These are phyloP conservation scores for Corymbia maculata DNA, from an alignment of 345 rosid genomes.

Conservation along the genomic window DNA sequence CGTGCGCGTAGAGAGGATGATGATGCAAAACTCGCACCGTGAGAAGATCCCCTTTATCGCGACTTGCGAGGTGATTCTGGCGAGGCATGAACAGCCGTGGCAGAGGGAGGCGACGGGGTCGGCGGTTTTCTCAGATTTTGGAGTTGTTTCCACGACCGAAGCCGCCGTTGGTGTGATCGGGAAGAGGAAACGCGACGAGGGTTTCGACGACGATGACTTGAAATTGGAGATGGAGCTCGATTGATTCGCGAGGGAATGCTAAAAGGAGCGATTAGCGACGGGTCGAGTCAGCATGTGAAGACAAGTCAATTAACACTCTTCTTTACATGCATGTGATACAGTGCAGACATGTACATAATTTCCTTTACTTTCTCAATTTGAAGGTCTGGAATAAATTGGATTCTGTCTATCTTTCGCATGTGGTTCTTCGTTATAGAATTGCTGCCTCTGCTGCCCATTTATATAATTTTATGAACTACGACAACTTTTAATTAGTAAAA, in stretches of 20 bases:
- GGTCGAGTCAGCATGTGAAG: background rate
- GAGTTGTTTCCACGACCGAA: background rate
- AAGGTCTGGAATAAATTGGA: background rate
- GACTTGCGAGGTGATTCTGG: background rate
- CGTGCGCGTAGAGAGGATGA: background rate
- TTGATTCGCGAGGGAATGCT: background rate
- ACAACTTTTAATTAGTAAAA: background rate
- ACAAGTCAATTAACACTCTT: background rate
- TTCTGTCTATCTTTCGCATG: background rate
- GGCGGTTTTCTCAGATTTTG: background rate
- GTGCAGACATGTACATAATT: fast-evolving
- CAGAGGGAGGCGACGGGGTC: background rate
- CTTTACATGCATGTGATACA: background rate
- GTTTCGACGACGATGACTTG: background rate
- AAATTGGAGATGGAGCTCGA: background rate
- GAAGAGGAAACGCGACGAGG: background rate
- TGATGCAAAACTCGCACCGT: background rate
- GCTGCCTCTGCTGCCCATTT: background rate
- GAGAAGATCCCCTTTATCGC: background rate
- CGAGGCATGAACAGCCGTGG: background rate
- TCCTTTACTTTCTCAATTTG: too few species aligned
- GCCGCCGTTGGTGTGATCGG: background rate
- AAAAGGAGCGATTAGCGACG: background rate
- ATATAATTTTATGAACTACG: background rate
- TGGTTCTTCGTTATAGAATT: background rate